These are phyloP conservation scores for Aspergillus haitiensis DNA, from an alignment of 495 filamentous ascomycete species.

Conservation along the genomic window DNA sequence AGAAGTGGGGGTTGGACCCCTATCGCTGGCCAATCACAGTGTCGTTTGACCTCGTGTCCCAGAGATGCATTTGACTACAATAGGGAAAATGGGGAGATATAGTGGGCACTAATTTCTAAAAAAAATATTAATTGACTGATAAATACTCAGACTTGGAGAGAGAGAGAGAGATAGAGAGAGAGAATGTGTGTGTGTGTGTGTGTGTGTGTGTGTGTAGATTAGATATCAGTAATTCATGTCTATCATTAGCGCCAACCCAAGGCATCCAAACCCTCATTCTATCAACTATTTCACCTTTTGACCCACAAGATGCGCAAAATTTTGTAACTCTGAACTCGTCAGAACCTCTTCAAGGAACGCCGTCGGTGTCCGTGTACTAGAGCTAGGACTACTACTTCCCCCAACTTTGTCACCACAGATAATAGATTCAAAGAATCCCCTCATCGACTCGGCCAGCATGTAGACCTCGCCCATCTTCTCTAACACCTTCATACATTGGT, in stretches of 20 bases:
- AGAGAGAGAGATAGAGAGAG: no score
- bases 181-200: no score
- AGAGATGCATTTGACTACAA: not conserved
- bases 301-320: conserved; percentile 11
- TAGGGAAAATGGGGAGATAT: not conserved
- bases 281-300: not conserved
- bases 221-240: not conserved
- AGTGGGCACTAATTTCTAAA: not conserved
- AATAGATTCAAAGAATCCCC: conserved; percentile 7
- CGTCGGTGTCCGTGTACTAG: not conserved
- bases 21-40: not conserved
- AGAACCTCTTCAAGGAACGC: conserved; percentile 7
- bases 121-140: no score
- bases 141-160: no score
- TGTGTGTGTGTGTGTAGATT: no score
- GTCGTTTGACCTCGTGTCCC: not conserved
- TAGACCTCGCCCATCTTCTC: conserved; percentile 18
- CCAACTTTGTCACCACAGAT: not conserved
- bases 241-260: not conserved
- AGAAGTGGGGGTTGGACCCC: conserved; percentile 12
- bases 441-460: conserved; percentile 16
- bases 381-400: not conserved
- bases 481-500: conserved; percentile 19
- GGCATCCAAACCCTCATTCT: not conserved
- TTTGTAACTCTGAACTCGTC: conserved; percentile 5